Percentiles rank a stretch among this genome's conserved stretches.
These are phyloP conservation scores for Lactifluus volemus DNA, from an alignment of 768 basidiomycete species.

Conservation along the genomic window DNA sequence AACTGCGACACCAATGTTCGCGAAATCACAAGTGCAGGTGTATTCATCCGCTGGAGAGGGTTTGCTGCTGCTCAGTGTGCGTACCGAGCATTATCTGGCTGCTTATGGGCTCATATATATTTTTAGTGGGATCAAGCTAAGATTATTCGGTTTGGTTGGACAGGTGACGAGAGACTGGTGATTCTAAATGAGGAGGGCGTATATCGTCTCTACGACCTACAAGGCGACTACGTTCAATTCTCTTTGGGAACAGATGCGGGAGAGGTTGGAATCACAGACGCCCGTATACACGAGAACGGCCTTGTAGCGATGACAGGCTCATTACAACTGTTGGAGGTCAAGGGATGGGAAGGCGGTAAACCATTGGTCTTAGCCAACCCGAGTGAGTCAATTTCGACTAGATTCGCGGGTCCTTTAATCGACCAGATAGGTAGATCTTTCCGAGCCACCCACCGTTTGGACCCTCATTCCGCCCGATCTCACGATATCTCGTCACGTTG, in stretches of 20 bases:
- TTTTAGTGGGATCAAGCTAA: slow-evolving; percentile 84
- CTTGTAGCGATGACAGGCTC: slow-evolving; percentile 77
- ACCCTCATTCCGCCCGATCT: slow-evolving; percentile 83
- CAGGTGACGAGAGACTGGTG: slow-evolving; percentile 68
- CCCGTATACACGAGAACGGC: slow-evolving; percentile 78
- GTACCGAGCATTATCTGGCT: slow-evolving; percentile 28
- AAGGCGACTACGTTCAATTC: slow-evolving; percentile 78
- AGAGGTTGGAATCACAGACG: slow-evolving; percentile 79
- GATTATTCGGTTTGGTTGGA: slow-evolving; percentile 80
- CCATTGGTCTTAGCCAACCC: slow-evolving; percentile 66
- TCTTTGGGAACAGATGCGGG: slow-evolving; percentile 76
- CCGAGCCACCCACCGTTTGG: slow-evolving; percentile 78
- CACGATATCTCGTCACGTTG: slow-evolving; percentile 82
- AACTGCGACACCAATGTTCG: slow-evolving; percentile 43
- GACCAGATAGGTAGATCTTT: slow-evolving; percentile 41
- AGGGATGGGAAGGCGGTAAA: slow-evolving; percentile 77
- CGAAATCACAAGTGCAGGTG: slow-evolving; percentile 78
- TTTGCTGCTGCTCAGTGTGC: slow-evolving; percentile 61
- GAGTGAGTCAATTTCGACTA: slow-evolving; percentile 39
- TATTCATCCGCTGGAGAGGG: slow-evolving; percentile 81
- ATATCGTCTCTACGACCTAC: slow-evolving; percentile 83
- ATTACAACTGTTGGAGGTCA: slow-evolving; percentile 73
- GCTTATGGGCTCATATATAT: not conserved
- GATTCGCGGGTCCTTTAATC: slow-evolving; percentile 1
- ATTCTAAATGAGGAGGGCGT: slow-evolving; percentile 88